Evolutionary conservation across 345 rosid species (phyloP), one percentile per base, ranked within the genome.

Genomic region (Clausena lansium): DNA sequence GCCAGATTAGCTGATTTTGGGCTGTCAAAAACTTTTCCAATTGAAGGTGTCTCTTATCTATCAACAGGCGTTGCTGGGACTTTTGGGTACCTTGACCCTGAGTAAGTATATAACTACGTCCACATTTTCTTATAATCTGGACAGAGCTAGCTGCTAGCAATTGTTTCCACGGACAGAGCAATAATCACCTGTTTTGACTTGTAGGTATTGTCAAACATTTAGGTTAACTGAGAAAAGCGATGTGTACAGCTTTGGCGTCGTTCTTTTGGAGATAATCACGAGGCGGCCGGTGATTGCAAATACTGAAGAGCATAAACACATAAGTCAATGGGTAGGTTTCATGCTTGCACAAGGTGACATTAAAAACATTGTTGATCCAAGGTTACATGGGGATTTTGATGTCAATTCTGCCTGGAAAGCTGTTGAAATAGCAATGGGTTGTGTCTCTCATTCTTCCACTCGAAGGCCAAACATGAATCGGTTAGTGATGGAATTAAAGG

Each of bases 1-100:
- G 97, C 91, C 3, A 92, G 87, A 50, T 75, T 90, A 72, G 87
- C 91, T 0, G 93, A 92, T 79, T 90, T 92, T 71, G 94, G 94
- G 22, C 79, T 89, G 9, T 85, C 90, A 9, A 86, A 75, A 79
- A 32, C 77, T 76, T 80, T 77, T 59, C 85, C 83, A 5, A 62
- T 74, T 13, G 91, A 83, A 33, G 84, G 80, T 13, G 82, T 58
- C 14, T 64, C 76, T 74, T 67, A 86, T 77, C 82, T 85, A 25
- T 85, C 88, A n/a, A 85, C 93, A 28, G 19, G 30, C 10, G 83
- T 84, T 67, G 86, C 87, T 20, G 91, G 94, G 32, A 90, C 94
- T 3, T 73, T 84, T 28, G 93, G 89, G 13, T 87, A 87, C 85
- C 75, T 86, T 9, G 89, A 87, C 68, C 87, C 87, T 24, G 88